A percentile compares a stretch with the other conserved stretches of the same genome.
These are phyloP conservation scores for Yarrowia sp. DNA, from an alignment of 805 yeast species.

Conservation along the genomic window DNA sequence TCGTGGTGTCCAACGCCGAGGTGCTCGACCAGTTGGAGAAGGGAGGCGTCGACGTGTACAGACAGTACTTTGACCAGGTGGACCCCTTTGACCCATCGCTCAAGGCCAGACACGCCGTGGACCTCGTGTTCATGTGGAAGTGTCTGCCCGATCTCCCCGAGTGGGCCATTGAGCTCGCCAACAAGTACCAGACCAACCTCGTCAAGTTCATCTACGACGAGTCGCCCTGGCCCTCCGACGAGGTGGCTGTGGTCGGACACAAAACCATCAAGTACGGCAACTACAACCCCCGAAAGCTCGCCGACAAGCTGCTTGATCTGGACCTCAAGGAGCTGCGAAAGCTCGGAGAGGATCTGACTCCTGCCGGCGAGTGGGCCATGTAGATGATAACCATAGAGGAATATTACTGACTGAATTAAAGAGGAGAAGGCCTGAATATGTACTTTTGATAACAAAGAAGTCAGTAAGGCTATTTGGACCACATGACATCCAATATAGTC, in stretches of 20 bases:
- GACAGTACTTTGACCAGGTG: conserved; percentile 48
- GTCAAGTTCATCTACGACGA: conserved; percentile 44
- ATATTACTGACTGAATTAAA: not conserved
- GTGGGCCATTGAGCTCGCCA: conserved; percentile 41
- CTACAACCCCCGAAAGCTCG: conserved; percentile 26
- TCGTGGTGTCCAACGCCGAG: conserved; percentile 1
- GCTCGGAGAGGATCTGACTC: conserved; percentile 24
- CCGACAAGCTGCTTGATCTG: conserved; percentile 8
- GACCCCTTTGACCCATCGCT: conserved; percentile 46
- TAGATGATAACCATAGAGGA: too few relatives aligned
- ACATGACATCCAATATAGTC: too few relatives aligned
- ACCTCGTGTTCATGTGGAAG: conserved; percentile 47
- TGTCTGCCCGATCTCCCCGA: conserved; percentile 44
- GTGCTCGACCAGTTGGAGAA: conserved; percentile 4
- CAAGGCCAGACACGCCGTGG: conserved; percentile 51
- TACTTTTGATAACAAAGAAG: too few relatives aligned
- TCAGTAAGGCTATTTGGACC: too few relatives aligned
- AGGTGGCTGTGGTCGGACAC: conserved; percentile 14
- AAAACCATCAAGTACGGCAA: conserved; percentile 24
- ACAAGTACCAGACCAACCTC: conserved; percentile 46
- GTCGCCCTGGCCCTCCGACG: conserved; percentile 46
- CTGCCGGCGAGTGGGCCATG: conserved; percentile 24
- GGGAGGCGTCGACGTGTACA: conserved; percentile 42
- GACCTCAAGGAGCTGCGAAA: conserved; percentile 1
- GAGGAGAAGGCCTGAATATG: too few relatives aligned